Evolutionary conservation across 2,329 filamentous ascomycete species (phyloP), one percentile per base, ranked within the genome.

Genomic region (Cercospora citrullina): DNA sequence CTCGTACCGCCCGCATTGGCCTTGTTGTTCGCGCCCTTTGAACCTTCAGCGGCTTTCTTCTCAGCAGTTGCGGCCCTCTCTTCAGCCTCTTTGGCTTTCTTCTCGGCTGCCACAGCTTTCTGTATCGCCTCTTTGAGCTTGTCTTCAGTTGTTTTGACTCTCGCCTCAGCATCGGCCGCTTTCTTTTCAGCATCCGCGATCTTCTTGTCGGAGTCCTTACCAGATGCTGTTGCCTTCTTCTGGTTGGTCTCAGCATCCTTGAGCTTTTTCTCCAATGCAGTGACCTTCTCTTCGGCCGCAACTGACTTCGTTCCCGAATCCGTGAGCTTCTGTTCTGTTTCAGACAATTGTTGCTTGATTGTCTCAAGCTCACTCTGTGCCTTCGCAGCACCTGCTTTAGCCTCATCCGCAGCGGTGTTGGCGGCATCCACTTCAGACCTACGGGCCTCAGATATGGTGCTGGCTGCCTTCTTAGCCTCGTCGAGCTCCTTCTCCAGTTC

Each of bases 401-500:
- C 69, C 69, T 65, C 28, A 55, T 59, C 58, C 31, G 64, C 60
- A 28, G n/a, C 55, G 14, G 16, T 26, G 12, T 61, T 55, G 9
- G 57, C 31, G 12, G 48, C 31, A 53, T 64, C 63, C 55, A 64
- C 16, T 57, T 64, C 62, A 6, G 51, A 16, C 21, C 31, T 58
- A 8, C 45, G 62, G 10, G 51, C 51, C 39, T 58, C 48, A 33
- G 62, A 55, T 9, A 23, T n/a, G n/a, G 21, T 42, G 18, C 26
- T 55, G 14, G 26, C 66, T 61, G 16, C 36, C 9, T 21, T 45
- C 57, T 74, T 75, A 10, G 71, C 68, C 30, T 55, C 60, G 31
- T 75, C 73, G 14, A 77, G 68, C 62, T 77, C 74, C 53, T 73
- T 75, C 68, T 78, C 76, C 7, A 78, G 68, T 6, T 76, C 75